Base-by-base conservation (phyloP, 331 rosid species). In the Pyrus hybrid region DNA sequence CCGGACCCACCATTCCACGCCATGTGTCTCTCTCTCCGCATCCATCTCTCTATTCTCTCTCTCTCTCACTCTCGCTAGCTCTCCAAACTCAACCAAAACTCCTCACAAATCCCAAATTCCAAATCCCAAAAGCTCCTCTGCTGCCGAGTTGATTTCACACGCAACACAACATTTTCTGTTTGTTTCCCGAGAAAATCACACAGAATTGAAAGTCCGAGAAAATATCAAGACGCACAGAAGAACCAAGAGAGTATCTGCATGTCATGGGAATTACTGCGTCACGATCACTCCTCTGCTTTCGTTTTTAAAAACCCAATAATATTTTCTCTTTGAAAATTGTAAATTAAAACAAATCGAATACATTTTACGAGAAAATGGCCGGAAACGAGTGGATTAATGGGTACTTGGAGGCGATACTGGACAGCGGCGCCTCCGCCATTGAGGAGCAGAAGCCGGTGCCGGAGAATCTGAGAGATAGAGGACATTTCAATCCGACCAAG, bases 301-400 rank as follows among this genome's bases (percentile, higher is more conserved):
- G 5, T 23, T 2, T 1, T 3, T 26, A 25, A 6, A 26, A 26
- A 61, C 66, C 66, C 12, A 26, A 8, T 41, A 1, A 35, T 0
- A 23, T 61, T 26, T 26, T 26, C 18, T 12, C 28, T 26, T 25
- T 4, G n/a, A 17, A 28, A 63, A 4, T 63, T 5, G 2, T 3
- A 29, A 29, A 28, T 63, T 6, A 63, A 29, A 29, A 63, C 68
- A 11, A 26, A 13, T 32, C 11, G 11, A 62, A 25, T 62, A 26
- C 33, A 13, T 26, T 62, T 25, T n/a, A n/a, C 2, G 63, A 33
- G 56, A 21, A 51, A 30, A 88, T 93, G 98, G 97, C 98, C 13
- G 98, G 97, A 22, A 93, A 93, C 71, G 98, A 93, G 86, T 93
- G 98, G 97, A 93, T 93, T 2, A 88, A 93, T 43, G 98, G 98